phyloP scores from a whole-genome alignment of 805 yeast genomes.

The Kluyveromyces nonfermentans region DNA sequence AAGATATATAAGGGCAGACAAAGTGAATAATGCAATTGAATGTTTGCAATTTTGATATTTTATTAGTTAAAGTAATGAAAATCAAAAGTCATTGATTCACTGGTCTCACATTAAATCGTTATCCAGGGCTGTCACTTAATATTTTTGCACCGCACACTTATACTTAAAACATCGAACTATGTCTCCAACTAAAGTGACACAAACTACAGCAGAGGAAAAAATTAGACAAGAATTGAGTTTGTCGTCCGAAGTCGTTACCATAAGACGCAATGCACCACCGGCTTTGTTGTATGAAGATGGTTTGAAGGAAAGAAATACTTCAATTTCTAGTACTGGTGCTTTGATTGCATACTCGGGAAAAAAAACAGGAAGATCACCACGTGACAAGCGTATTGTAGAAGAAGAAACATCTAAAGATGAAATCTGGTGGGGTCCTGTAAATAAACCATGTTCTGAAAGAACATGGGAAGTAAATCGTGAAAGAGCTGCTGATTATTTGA shows the following conservation, averaged over 20 bases:
- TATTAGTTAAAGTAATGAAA: too few relatives aligned
- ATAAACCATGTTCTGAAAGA: conserved; percentile 85
- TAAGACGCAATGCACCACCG: conserved; percentile 87
- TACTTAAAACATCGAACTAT: conserved; percentile 1
- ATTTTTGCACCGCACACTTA: background rate
- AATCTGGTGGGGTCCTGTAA: conserved; percentile 99
- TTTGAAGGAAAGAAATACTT: conserved; percentile 79
- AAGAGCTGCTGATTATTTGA: conserved; percentile 92
- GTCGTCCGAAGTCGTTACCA: conserved; percentile 46
- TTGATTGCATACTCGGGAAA: conserved; percentile 90
- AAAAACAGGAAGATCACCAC: conserved; percentile 97
- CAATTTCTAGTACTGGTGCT: conserved; percentile 88
- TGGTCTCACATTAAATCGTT: background rate
- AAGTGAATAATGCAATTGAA: too few relatives aligned
- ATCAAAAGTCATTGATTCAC: background rate
- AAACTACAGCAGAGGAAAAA: conserved; percentile 19
- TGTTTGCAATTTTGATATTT: too few relatives aligned
- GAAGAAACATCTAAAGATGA: conserved; percentile 76
- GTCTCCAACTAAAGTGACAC: conserved; percentile 8
- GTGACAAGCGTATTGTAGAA: conserved; percentile 95
- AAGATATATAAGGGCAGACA: background rate
- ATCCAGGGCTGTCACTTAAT: background rate
- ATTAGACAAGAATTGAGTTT: conserved; percentile 36
- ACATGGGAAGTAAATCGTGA: conserved; percentile 94
- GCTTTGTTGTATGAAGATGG: conserved; percentile 95